Base-by-base conservation (phyloP, 2,329 filamentous ascomycete genomes). In the Exophiala aquamarina region DNA sequence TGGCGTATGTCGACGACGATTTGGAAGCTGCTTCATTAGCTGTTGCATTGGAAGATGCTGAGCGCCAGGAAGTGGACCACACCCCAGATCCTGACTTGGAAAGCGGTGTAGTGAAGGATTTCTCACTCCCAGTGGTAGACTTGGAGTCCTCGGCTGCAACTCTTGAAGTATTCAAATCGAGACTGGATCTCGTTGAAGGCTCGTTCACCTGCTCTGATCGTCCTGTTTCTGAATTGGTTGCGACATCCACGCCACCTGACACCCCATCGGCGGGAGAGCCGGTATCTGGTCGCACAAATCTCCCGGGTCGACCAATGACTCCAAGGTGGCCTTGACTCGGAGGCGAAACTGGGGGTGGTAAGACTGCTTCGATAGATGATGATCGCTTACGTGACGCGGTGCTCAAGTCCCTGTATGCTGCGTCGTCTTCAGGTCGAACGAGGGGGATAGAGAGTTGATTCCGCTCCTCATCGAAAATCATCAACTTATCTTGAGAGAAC, bases 381-480 rank as follows among this genome's bases (percentile, higher is more conserved):
- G 47, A 44, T 21, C 49, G 48, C 19, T 38, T 49, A 26, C 57
- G 54, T 14, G 70, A 59, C 33, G 76, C 75, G 2, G 86, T 90
- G 59, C 74, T 82, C 39, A 97, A 76, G 58, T 84, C 80, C 59
- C 87, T 93, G 71, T 94, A 97, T 1, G 82, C 70, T 3, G 74
- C 76, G 47, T 95, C 89, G 59, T 95, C 86, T 66, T 97, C 93
- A 0, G 93, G 93, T 20, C 93, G 83, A 32, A 95, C 90, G 57
- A 98, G 86, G 2, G 93, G 93, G 26, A 98, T 85, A 13, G 88
- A 90, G 10, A 97, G 74, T 61, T 92, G 93, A 64, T 87, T 89
- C 36, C 86, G 81, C 49, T 95, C 89, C 62, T 89, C 87, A 58
- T 94, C 89, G 58, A 90, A 91, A 20, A 97, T 74, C 0, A 87